These are phyloP conservation scores for Amanita muscaria DNA, from an alignment of 768 basidiomycete species.

Conservation along the genomic window DNA sequence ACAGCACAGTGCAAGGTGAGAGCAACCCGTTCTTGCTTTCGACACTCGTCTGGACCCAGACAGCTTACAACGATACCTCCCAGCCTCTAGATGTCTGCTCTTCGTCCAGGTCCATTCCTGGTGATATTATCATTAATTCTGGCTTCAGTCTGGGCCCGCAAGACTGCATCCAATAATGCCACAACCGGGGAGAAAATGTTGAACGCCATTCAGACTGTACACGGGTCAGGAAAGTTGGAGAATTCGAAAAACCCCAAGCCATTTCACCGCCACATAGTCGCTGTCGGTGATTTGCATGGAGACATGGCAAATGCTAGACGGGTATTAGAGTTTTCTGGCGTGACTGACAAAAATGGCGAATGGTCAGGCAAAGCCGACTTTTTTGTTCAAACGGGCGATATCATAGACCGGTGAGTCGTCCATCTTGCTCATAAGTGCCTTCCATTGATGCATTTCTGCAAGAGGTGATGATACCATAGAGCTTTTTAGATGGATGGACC, in stretches of 20 bases:
- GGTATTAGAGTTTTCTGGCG: slow-evolving; percentile 73
- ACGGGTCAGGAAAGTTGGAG: no score
- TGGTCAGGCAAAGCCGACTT: slow-evolving; percentile 83
- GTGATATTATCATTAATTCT: no score
- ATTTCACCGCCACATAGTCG: slow-evolving; percentile 58
- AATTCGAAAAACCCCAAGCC: no score
- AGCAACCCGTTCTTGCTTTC: no score
- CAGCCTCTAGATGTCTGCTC: no score
- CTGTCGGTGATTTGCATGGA: slow-evolving; percentile 90
- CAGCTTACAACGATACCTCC: no score
- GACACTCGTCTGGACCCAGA: no score
- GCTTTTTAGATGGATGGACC: slow-evolving; percentile 80
- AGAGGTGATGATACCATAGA: slow-evolving; percentile 85
- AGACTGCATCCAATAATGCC: not conserved
- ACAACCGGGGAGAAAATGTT: not conserved
- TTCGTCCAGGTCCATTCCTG: no score
- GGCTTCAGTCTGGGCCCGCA: no score
- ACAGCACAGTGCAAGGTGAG: no score
- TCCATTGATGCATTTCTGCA: not conserved
- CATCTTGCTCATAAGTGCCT: not conserved
- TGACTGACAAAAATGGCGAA: slow-evolving; percentile 60
- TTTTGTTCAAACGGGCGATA: slow-evolving; percentile 94
- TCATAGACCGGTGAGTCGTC: slow-evolving; percentile 70
- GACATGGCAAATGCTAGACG: slow-evolving; percentile 71
- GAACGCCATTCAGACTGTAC: not conserved